These are phyloP conservation scores for Dioscorea cayenensis DNA, from an alignment of 116 monocot genomes.

Conservation along the genomic window DNA sequence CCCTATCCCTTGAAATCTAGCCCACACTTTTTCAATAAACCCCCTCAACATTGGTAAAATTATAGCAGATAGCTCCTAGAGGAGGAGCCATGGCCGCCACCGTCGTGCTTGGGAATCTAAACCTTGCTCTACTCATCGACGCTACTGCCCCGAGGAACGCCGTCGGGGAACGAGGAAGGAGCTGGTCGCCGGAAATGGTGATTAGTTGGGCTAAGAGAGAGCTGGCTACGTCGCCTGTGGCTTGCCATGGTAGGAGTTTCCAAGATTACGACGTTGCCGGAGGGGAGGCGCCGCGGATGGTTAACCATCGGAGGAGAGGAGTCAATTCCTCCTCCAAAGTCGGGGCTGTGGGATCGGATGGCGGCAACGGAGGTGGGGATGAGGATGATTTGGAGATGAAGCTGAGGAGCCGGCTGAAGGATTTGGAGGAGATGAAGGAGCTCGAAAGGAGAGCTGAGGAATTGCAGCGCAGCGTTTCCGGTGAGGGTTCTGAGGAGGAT, in stretches of 20 bases:
- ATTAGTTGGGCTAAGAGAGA: background rate
- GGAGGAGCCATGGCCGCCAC: conserved; percentile 19
- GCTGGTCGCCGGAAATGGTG: conserved; percentile 3
- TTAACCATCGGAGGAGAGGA: background rate
- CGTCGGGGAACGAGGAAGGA: background rate
- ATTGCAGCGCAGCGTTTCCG: conserved; percentile 30
- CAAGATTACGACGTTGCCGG: background rate
- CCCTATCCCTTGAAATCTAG: background rate
- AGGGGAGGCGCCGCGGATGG: background rate
- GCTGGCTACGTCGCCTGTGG: background rate
- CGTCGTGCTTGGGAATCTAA: conserved; percentile 27
- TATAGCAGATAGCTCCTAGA: background rate
- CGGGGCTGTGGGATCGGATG: conserved; percentile 10
- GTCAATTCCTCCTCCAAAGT: conserved; percentile 1
- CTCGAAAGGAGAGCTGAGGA: conserved; percentile 52
- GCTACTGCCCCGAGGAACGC: conserved; percentile 8
- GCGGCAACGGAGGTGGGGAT: conserved; percentile 18
- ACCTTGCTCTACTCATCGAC: conserved; percentile 25
- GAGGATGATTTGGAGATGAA: conserved; percentile 42
- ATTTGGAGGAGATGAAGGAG: conserved; percentile 67
- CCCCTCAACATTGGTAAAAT: background rate
- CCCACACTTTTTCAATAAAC: background rate
- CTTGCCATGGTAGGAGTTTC: conserved; percentile 1
- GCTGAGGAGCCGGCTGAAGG: conserved; percentile 36
- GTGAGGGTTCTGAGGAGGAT: conserved; percentile 10